phyloP scores from a whole-genome alignment of 768 basidiomycete genomes.

The Suillus decipiens region DNA sequence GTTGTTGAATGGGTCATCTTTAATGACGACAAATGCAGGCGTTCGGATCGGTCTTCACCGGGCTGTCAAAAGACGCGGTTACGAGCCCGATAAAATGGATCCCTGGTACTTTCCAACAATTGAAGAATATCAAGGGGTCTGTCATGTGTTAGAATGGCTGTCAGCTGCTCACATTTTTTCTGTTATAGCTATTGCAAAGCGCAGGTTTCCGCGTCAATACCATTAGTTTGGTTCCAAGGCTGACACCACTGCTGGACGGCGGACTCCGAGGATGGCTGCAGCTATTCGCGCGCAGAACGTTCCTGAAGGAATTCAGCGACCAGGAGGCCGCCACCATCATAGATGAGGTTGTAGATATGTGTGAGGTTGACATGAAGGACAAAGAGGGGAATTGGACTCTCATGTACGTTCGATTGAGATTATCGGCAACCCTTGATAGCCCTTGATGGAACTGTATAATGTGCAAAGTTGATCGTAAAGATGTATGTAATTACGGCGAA shows the following conservation, averaged over 20 bases:
- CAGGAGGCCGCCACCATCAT: conserved; percentile 61
- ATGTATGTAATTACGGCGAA: background rate
- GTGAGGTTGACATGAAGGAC: conserved; percentile 58
- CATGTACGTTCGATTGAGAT: conserved; percentile 74
- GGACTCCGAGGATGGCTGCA: conserved; percentile 64
- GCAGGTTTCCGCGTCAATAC: conserved; percentile 58
- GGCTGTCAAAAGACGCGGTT: conserved; percentile 51
- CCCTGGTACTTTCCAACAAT: conserved; percentile 87
- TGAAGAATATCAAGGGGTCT: conserved; percentile 62
- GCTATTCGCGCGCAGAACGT: conserved; percentile 63
- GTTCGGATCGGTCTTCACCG: conserved; percentile 58
- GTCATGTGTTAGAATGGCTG: conserved; percentile 12
- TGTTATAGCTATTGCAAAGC: conserved; percentile 50
- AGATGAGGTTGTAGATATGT: conserved; percentile 58
- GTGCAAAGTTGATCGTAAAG: background rate
- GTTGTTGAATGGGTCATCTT: conserved; percentile 7
- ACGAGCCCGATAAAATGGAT: conserved; percentile 61
- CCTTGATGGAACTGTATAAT: background rate
- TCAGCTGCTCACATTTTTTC: conserved; percentile 10
- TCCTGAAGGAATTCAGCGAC: conserved; percentile 55
- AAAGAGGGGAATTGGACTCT: conserved; percentile 63
- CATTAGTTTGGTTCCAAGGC: conserved; percentile 55
- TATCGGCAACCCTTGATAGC: conserved; percentile 48
- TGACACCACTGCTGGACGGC: conserved; percentile 53
- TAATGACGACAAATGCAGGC: conserved; percentile 42